Evolutionary conservation across 2,329 filamentous ascomycete species (phyloP).

Genomic region (Periconia sp.): DNA sequence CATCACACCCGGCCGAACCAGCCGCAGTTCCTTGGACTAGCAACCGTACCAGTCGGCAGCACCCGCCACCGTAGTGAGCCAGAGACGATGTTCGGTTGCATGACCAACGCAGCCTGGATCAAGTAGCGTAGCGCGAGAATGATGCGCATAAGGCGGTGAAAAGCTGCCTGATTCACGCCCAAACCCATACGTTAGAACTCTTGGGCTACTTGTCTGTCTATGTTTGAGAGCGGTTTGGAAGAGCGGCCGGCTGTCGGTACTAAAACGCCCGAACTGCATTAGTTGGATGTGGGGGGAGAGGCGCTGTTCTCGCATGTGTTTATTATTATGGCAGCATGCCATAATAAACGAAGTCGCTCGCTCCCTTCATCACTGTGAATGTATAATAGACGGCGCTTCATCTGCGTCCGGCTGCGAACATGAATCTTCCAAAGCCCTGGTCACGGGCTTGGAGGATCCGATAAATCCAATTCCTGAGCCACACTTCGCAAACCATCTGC

Average conservation of each 20-base stretch:
- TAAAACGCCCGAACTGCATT: constrained; percentile 40
- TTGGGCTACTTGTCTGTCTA: constrained; percentile 10
- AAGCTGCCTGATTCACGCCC: constrained; percentile 31
- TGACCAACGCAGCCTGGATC: constrained; percentile 18
- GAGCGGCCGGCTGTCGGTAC: constrained; percentile 27
- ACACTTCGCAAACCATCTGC: constrained; percentile 4
- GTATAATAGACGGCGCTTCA: too few species aligned
- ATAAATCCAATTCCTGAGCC: constrained; percentile 22
- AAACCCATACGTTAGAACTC: constrained; percentile 15
- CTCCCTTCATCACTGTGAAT: too few species aligned
- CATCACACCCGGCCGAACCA: background rate
- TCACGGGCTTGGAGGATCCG: constrained; percentile 28
- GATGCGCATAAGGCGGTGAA: constrained; percentile 42
- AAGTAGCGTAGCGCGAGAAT: constrained; percentile 22
- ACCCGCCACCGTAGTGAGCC: constrained; percentile 6
- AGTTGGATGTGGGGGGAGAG: constrained; percentile 31
- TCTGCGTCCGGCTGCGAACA: constrained; percentile 32
- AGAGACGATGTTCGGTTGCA: constrained; percentile 26
- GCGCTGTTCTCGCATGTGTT: background rate
- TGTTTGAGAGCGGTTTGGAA: constrained; percentile 33
- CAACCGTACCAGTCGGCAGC: background rate
- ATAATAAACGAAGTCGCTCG: too few species aligned
- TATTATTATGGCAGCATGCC: too few species aligned
- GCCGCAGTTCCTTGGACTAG: background rate
- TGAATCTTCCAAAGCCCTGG: constrained; percentile 31